Evolutionary conservation across 2,329 filamentous ascomycete species (phyloP), one percentile per base, ranked within the genome.

Genomic region (Fusarium longipes): DNA sequence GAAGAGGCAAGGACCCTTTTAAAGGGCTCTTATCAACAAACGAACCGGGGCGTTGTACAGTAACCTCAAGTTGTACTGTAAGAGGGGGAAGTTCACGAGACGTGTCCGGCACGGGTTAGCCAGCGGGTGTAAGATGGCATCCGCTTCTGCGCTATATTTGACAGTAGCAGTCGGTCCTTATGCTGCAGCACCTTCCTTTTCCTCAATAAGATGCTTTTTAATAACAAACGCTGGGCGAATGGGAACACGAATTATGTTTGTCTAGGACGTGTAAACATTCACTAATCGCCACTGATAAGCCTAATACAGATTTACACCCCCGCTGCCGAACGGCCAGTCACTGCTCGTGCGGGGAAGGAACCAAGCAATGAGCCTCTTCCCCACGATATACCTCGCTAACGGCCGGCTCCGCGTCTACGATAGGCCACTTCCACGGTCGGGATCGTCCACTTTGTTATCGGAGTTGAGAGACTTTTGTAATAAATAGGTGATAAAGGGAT

Each of bases 361-460:
- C 45, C 38, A 25, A 25, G 12, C 9, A 27, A 36, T 30, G 45
- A 49, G 45, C 45, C 32, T 49, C 57, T 71, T 64, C 70, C 70
- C 70, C 70, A 70, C 66, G 63, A 61, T 65, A 15, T 27, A 58
- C n/a, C 39, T 56, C 65, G 62, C 47, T 47, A 39, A 49, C 75
- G 75, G 75, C 75, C 75, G 75, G 75, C 75, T 77, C 75, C 75
- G 75, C 57, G 39, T 30, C 50, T 53, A 59, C 52, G 66, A 70
- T 65, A 67, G 63, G 56, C 42, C 48, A 49, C 44, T 68, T 70
- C 71, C 69, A 70, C 57, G 59, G 61, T 75, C 75, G 74, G 75
- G 53, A 54, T 54, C 67, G 65, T 75, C 75, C 75, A 76, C 70
- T 61, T 52, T 56, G 47, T 50, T 42, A 20, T 64, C 51, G 65